Percentiles rank a stretch among this genome's conserved stretches.
phyloP scores from a whole-genome alignment of 768 basidiomycete genomes.

The Agaricus blazei region DNA sequence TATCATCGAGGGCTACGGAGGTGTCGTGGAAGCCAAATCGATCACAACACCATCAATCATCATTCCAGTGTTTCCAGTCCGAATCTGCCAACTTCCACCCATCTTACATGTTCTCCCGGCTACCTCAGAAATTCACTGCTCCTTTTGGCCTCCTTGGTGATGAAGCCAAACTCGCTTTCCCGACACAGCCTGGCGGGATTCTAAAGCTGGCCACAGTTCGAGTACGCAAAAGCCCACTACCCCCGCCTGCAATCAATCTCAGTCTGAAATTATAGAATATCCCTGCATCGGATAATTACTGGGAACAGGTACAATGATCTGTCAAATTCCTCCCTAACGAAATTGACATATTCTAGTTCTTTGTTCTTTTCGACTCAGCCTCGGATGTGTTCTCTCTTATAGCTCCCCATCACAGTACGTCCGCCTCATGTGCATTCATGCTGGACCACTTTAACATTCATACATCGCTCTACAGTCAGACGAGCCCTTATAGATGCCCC shows the following conservation, averaged over 20 bases:
- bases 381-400: slow-evolving; percentile 91
- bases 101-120: slow-evolving; percentile 54
- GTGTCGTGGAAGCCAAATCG: neutral
- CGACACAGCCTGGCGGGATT: slow-evolving; percentile 77
- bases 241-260: neutral
- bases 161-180: slow-evolving; percentile 86
- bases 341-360: slow-evolving; percentile 47
- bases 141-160: slow-evolving; percentile 80
- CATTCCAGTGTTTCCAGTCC: neutral
- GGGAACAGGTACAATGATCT: slow-evolving; percentile 68
- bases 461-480: slow-evolving; percentile 49
- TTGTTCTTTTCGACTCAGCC: slow-evolving; percentile 80
- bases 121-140: slow-evolving; percentile 68
- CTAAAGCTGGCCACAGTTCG: slow-evolving; percentile 67
- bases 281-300: slow-evolving; percentile 70
- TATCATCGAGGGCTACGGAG: no score
- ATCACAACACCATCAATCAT: neutral
- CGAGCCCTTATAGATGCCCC: slow-evolving; percentile 78
- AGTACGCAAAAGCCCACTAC: slow-evolving; percentile 38
- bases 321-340: neutral
- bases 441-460: slow-evolving; percentile 8
- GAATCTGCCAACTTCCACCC: neutral
- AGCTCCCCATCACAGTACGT: slow-evolving; percentile 78
- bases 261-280: slow-evolving; percentile 52
- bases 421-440: neutral